Conservation (phyloP, 169 alveolate species). For the Amoebophrya sp. region DNA sequence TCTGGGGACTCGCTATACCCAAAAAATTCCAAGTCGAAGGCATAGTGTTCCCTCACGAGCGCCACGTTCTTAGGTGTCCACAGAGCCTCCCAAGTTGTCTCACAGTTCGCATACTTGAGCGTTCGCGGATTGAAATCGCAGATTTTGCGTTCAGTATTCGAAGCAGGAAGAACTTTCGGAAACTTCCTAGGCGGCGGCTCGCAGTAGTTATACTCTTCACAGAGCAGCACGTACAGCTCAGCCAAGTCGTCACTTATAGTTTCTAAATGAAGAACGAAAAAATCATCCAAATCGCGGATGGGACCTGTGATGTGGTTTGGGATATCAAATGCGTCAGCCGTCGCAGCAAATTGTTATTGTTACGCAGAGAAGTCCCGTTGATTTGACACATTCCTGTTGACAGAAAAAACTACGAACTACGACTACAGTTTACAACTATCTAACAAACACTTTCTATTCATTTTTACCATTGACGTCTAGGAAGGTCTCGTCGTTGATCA, state of each 20-base stretch:
- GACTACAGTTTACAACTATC: no score
- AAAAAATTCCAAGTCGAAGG: background rate
- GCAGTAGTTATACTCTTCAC: background rate
- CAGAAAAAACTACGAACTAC: no score
- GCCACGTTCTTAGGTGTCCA: background rate
- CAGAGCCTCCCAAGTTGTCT: constrained; percentile 10
- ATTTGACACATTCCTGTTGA: no score
- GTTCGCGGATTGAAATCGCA: background rate
- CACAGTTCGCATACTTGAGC: background rate
- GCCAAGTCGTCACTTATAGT: background rate
- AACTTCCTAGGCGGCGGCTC: background rate
- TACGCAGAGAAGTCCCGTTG: no score
- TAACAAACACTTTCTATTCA: background rate
- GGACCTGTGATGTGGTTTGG: no score
- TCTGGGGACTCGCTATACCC: background rate
- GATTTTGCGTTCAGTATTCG: background rate
- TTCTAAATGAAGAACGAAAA: background rate
- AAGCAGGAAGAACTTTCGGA: background rate
- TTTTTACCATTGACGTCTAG: background rate
- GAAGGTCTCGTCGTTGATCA: constrained; percentile 8
- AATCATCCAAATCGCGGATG: background rate
- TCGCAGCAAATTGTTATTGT: no score
- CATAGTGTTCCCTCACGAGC: constrained; percentile 5
- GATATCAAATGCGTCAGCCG: no score
- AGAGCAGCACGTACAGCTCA: background rate